Evolutionary conservation across 129 eudicot genomes (phyloP).

Genomic region (Silybum marianum): DNA sequence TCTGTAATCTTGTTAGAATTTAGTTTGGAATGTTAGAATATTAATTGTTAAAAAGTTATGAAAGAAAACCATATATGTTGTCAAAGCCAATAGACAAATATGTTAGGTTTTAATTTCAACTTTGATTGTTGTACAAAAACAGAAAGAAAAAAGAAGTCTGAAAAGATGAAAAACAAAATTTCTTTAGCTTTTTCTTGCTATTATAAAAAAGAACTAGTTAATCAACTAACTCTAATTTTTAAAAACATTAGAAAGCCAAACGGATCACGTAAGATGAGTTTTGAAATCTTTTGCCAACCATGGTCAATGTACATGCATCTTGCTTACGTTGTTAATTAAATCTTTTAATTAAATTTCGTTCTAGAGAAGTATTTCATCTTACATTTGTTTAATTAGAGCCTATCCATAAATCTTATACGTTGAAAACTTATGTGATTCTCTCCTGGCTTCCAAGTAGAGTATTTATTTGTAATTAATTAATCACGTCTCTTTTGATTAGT

Average conservation of each 20-base stretch:
- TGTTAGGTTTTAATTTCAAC: neutral
- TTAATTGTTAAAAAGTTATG: too few species aligned
- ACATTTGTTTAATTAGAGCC: neutral
- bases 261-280: conserved; percentile 21
- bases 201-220: neutral
- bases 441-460: neutral
- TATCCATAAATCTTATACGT: neutral
- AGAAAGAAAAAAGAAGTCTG: neutral
- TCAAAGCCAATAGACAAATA: neutral
- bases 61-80: neutral
- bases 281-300: neutral
- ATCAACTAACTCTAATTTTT: neutral
- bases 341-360: neutral
- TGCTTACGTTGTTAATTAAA: neutral
- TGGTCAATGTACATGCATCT: conserved; percentile 14
- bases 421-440: neutral
- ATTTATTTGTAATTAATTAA: neutral
- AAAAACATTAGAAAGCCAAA: conserved; percentile 5
- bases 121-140: neutral
- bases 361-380: neutral
- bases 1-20: too few species aligned
- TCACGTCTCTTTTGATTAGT: neutral
- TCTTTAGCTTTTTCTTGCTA: neutral
- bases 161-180: neutral
- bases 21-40: too few species aligned